These are phyloP conservation scores for Cadophora malorum DNA, from an alignment of 2,329 filamentous ascomycete species.

Conservation along the genomic window DNA sequence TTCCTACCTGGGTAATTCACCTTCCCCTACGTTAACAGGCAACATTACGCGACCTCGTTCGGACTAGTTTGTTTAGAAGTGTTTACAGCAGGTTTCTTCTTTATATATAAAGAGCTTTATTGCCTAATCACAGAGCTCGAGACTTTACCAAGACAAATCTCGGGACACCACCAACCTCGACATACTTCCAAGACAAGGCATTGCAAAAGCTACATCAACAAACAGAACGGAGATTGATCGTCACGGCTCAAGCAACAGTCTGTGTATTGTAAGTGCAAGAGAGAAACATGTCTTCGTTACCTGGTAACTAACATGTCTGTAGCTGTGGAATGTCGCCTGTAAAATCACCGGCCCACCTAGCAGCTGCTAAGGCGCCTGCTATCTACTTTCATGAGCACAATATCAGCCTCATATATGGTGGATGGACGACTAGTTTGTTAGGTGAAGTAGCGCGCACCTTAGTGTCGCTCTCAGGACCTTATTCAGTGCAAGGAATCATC, in stretches of 20 bases:
- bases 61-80: too few species aligned
- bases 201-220: neutral
- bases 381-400: neutral
- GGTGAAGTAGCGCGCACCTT: neutral
- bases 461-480: neutral
- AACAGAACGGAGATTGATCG: neutral
- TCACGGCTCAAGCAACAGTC: neutral
- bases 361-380: neutral
- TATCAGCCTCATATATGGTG: neutral
- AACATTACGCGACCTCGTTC: too few species aligned
- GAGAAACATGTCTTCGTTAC: neutral
- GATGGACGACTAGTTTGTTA: neutral
- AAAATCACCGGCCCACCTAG: neutral
- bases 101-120: too few species aligned
- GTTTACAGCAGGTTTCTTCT: too few species aligned
- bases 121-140: too few species aligned
- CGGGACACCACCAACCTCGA: too few species aligned
- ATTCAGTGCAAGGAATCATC: neutral
- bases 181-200: too few species aligned
- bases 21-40: too few species aligned
- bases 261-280: neutral
- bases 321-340: neutral
- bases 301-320: neutral
- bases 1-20: too few species aligned
- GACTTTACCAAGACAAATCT: too few species aligned